Base-by-base conservation (phyloP, 179 eudicot genomes). In the Carnegiea gigantea region DNA sequence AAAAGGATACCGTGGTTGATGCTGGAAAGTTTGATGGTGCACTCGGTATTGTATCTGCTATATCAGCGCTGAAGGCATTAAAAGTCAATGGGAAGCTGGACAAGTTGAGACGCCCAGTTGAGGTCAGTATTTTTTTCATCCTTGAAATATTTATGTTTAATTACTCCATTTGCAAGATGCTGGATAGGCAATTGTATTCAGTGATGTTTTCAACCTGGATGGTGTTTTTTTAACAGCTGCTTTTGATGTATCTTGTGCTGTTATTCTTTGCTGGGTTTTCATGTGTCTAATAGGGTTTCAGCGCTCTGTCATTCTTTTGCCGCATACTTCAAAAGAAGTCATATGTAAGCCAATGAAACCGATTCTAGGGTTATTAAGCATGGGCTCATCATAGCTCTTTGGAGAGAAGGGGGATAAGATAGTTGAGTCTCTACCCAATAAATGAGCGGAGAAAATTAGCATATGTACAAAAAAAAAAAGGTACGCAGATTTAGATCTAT, bases 11-110 rank as follows among this genome's bases (percentile, higher is more conserved):
- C 43, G 99, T 96, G 75, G 91, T 96, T 70, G 99, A 96, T 83
- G 99, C 99, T 84, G 99, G 99, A 80, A 90, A 83, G 60, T 96
- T 89, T 83, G 99, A 96, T 85, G 99, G 99, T 44, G 86, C 99
- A 51, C 87, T 96, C 53, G 99, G 99, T 59, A 91, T 96, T 73
- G 71, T 94, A 71, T 89, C 93, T 78, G 92, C 97, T 20, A 54
- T 96, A 81, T 92, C 99, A 82, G 99, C 99, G 2, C 64, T 96
- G 83, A 96, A 96, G 87, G 93, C 89, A 82, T 87, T 96, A 86
- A 88, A 87, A 60, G 53, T 86, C 79, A 88, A 67, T 38, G 88
- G 92, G 79, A 87, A 81, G 79, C 85, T 92, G 67, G 88, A 85
- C 78, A 86, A 77, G 68, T 80, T 96, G 43, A 90, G 49, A 80